Percentiles rank a stretch among this genome's conserved stretches.
Evolutionary conservation across 2,329 filamentous ascomycete genomes (phyloP).

Genomic region (Mycogone perniciosa): DNA sequence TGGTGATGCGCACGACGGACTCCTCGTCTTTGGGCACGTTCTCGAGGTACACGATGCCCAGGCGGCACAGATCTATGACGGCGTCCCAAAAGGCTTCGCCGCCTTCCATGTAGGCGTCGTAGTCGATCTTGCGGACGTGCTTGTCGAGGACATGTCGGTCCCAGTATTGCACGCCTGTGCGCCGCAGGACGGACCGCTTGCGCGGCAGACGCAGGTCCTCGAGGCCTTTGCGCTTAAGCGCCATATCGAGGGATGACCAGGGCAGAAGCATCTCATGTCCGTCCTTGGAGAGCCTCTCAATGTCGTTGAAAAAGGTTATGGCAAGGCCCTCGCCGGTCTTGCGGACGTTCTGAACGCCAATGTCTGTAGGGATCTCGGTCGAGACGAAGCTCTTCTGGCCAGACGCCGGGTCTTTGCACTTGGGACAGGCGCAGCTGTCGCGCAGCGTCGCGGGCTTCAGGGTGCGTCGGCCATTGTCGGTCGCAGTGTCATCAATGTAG

Average conservation of each 20-base stretch:
- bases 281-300: slow-evolving; percentile 24
- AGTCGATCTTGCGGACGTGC: slow-evolving; percentile 56
- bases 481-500: slow-evolving; percentile 22
- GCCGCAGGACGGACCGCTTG: slow-evolving; percentile 23
- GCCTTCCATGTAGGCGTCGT: slow-evolving; percentile 63
- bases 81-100: slow-evolving; percentile 50
- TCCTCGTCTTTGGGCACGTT: slow-evolving; percentile 63
- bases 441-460: slow-evolving; percentile 35
- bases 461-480: slow-evolving; percentile 16
- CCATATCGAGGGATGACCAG: slow-evolving; percentile 32
- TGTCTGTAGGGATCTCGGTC: slow-evolving; percentile 31
- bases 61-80: slow-evolving; percentile 54
- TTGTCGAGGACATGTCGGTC: slow-evolving; percentile 29
- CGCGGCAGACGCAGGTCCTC: slow-evolving; percentile 19
- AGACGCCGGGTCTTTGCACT: slow-evolving; percentile 51
- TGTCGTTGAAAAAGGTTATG: slow-evolving; percentile 53
- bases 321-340: slow-evolving; percentile 37
- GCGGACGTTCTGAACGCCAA: slow-evolving; percentile 26
- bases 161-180: slow-evolving; percentile 36
- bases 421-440: slow-evolving; percentile 47
- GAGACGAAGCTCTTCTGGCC: slow-evolving; percentile 51
- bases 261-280: slow-evolving; percentile 29
- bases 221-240: slow-evolving; percentile 19
- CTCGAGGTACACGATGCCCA: slow-evolving; percentile 72
- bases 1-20: slow-evolving; percentile 61